Evolutionary conservation across 2,329 filamentous ascomycete genomes (phyloP).

Genomic region (Calonectria pseudoreteaudii): DNA sequence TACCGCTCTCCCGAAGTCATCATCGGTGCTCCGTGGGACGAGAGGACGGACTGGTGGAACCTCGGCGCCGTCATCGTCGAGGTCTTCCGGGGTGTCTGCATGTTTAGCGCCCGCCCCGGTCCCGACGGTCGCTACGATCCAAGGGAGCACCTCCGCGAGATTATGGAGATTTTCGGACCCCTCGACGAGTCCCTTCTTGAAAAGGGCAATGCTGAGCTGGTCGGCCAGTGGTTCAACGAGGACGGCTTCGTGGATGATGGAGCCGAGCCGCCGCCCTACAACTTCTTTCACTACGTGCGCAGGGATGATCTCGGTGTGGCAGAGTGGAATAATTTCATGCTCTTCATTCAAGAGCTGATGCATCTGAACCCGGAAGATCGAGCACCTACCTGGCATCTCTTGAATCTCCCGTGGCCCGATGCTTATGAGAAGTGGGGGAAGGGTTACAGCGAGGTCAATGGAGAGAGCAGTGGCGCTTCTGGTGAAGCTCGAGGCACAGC

Average conservation of each 20-base stretch:
- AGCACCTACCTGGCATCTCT: not conserved
- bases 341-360: not conserved
- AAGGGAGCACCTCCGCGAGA: not conserved
- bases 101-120: not conserved
- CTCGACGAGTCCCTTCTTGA: not conserved
- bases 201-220: not conserved
- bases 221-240: not conserved
- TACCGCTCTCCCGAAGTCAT: not conserved
- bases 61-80: not conserved
- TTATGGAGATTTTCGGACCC: not conserved
- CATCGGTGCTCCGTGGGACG: not conserved
- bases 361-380: not conserved
- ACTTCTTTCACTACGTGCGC: no score
- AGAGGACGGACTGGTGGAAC: not conserved
- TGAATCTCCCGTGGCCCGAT: not conserved
- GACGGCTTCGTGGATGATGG: not conserved
- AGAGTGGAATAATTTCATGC: not conserved
- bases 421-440: not conserved
- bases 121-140: not conserved
- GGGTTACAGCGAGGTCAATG: not conserved
- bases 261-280: not conserved
- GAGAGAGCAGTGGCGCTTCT: not conserved
- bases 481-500: not conserved
- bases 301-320: not conserved
- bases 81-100: not conserved